phyloP scores from a whole-genome alignment of 2,329 filamentous ascomycete species.

The Tolypocladium tundrense region DNA sequence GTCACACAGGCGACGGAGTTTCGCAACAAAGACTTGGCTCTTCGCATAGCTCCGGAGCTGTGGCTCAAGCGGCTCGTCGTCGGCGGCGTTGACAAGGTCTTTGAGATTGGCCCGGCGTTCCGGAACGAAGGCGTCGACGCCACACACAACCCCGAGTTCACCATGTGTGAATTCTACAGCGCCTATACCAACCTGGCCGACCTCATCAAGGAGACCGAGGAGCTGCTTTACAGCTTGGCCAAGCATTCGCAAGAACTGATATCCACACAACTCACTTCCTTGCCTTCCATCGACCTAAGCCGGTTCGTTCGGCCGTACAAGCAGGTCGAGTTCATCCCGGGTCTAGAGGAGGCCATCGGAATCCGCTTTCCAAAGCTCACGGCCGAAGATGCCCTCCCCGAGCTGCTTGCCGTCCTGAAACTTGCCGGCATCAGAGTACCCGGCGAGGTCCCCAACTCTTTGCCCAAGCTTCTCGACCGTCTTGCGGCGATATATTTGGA shows the following conservation, averaged over 20 bases:
- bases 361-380: constrained; percentile 55
- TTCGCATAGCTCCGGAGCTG: constrained; percentile 87
- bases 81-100: constrained; percentile 79
- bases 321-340: constrained; percentile 72
- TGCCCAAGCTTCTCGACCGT: constrained; percentile 66
- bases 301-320: constrained; percentile 47
- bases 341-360: constrained; percentile 59
- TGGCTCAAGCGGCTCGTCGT: constrained; percentile 90
- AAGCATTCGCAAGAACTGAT: constrained; percentile 37
- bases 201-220: constrained; percentile 67
- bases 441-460: constrained; percentile 48
- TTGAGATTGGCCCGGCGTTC: constrained; percentile 88
- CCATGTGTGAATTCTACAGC: constrained; percentile 93
- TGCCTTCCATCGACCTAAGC: constrained; percentile 36
- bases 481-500: constrained; percentile 72
- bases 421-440: constrained; percentile 57
- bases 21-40: constrained; percentile 56
- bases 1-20: constrained; percentile 70
- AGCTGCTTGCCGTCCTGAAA: constrained; percentile 41
- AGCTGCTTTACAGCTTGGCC: constrained; percentile 53
- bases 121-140: constrained; percentile 86
- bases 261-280: constrained; percentile 30
- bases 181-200: constrained; percentile 69
- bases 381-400: constrained; percentile 41
- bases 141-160: constrained; percentile 96